Conservation (phyloP, 2,329 filamentous ascomycete genomes). For the Cladobotryum mycophilum region DNA sequence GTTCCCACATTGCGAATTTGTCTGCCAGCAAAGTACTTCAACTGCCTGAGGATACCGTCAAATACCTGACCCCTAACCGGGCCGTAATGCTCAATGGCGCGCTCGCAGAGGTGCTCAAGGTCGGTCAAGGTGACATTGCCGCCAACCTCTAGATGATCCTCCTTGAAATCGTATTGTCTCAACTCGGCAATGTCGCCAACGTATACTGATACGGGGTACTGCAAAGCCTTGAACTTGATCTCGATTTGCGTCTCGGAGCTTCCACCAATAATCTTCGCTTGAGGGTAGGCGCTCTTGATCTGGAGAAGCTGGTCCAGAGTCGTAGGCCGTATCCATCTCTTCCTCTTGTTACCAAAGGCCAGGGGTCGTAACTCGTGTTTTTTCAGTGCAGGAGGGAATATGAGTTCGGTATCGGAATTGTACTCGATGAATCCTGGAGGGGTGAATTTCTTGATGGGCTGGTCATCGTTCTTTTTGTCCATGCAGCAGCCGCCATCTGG, state of each 20-base stretch:
- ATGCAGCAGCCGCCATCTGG: slow-evolving; percentile 60
- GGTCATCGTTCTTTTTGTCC: slow-evolving; percentile 43
- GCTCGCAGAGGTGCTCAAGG: slow-evolving; percentile 73
- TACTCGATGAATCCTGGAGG: slow-evolving; percentile 92
- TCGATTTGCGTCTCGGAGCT: slow-evolving; percentile 98
- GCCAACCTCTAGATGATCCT: slow-evolving; percentile 82
- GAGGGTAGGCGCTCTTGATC: slow-evolving; percentile 80
- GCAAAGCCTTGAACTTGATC: slow-evolving; percentile 93
- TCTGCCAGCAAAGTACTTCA: slow-evolving; percentile 88
- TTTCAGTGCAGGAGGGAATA: slow-evolving; percentile 80
- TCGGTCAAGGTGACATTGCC: slow-evolving; percentile 92
- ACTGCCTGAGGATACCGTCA: slow-evolving; percentile 84
- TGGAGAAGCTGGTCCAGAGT: slow-evolving; percentile 82
- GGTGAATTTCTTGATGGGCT: slow-evolving; percentile 63
- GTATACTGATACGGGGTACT: slow-evolving; percentile 84
- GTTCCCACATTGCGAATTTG: slow-evolving; percentile 98
- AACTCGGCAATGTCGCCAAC: slow-evolving; percentile 91
- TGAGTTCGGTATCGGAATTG: slow-evolving; percentile 86
- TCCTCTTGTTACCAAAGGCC: slow-evolving; percentile 88
- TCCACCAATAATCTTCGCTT: slow-evolving; percentile 89
- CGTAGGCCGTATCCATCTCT: slow-evolving; percentile 87
- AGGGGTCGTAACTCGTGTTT: slow-evolving; percentile 78
- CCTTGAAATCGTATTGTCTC: slow-evolving; percentile 70
- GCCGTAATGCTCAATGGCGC: slow-evolving; percentile 77
- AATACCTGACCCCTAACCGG: slow-evolving; percentile 68